phyloP scores from a whole-genome alignment of 345 rosid genomes.

The Raphanus raphanistrum region DNA sequence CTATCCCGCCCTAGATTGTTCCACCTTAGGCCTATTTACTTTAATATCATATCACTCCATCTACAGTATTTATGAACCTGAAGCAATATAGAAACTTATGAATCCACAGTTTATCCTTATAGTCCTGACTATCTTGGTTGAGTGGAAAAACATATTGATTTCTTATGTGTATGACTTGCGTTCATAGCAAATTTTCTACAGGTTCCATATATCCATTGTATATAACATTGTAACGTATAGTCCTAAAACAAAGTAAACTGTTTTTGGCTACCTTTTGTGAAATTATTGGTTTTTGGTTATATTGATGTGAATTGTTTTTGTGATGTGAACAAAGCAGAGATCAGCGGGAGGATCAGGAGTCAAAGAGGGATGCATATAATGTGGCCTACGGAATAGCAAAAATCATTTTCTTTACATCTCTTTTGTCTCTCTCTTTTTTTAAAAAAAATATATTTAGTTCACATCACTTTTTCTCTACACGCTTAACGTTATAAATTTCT shows the following conservation, averaged over 20 bases:
- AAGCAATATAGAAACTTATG: not conserved
- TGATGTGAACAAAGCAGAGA: slow-evolving; percentile 23
- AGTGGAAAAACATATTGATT: not conserved
- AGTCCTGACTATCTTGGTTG: not conserved
- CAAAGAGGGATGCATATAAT: not conserved
- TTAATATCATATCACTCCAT: not conserved
- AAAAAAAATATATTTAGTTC: not conserved
- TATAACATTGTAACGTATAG: not conserved
- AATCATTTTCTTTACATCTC: not conserved
- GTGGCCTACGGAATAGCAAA: slow-evolving; percentile 26
- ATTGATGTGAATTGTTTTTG: slow-evolving; percentile 4
- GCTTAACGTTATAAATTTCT: not conserved
- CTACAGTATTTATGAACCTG: not conserved
- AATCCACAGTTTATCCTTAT: not conserved
- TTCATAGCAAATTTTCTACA: not conserved
- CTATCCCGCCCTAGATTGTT: not conserved
- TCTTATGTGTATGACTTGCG: not conserved
- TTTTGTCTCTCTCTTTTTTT: slow-evolving; percentile 12
- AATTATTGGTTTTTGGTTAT: not conserved
- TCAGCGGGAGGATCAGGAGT: not conserved
- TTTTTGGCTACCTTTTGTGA: not conserved
- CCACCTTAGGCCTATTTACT: not conserved
- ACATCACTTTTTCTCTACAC: slow-evolving; percentile 28
- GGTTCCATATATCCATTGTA: not conserved
- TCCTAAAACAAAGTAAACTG: not conserved